These are phyloP conservation scores for Saposhnikovia divaricata DNA, from an alignment of 129 eudicot genomes.

Conservation along the genomic window DNA sequence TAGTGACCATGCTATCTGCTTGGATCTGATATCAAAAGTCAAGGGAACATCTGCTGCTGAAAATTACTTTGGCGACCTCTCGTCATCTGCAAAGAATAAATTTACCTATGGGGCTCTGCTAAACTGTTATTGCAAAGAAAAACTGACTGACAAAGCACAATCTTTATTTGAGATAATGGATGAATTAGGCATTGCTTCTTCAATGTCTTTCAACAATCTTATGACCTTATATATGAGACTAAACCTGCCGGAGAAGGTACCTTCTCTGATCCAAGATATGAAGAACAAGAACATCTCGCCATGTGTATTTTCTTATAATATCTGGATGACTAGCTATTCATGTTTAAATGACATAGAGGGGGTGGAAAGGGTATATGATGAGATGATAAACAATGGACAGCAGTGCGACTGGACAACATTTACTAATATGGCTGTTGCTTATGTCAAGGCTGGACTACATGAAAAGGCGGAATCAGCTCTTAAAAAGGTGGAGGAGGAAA, in stretches of 20 bases:
- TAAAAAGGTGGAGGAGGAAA: constrained; percentile 42
- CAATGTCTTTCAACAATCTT: constrained; percentile 45
- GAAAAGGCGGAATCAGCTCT: constrained; percentile 60
- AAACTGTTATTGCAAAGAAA: constrained; percentile 55
- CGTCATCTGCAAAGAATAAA: constrained; percentile 32
- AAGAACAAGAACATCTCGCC: constrained; percentile 39
- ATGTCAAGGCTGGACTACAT: constrained; percentile 37
- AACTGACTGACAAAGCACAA: constrained; percentile 53
- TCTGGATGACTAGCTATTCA: constrained; percentile 61
- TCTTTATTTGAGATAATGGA: constrained; percentile 54
- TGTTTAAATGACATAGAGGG: constrained; percentile 56
- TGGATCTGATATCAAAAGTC: constrained; percentile 55
- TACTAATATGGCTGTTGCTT: constrained; percentile 51
- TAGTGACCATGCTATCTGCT: constrained; percentile 44
- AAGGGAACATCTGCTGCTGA: constrained; percentile 65
- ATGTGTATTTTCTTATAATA: constrained; percentile 33
- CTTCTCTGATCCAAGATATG: constrained; percentile 54
- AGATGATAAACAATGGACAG: constrained; percentile 32
- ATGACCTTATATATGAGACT: constrained; percentile 49
- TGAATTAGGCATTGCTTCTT: constrained; percentile 28
- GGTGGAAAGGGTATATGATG: constrained; percentile 61
- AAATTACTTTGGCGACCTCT: constrained; percentile 44
- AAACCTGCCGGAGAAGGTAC: constrained; percentile 57
- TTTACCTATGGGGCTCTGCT: constrained; percentile 63
- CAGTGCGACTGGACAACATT: constrained; percentile 57